Evolutionary conservation across 768 basidiomycete species (phyloP), one percentile per base, ranked within the genome.

Genomic region (Boletus edulis): DNA sequence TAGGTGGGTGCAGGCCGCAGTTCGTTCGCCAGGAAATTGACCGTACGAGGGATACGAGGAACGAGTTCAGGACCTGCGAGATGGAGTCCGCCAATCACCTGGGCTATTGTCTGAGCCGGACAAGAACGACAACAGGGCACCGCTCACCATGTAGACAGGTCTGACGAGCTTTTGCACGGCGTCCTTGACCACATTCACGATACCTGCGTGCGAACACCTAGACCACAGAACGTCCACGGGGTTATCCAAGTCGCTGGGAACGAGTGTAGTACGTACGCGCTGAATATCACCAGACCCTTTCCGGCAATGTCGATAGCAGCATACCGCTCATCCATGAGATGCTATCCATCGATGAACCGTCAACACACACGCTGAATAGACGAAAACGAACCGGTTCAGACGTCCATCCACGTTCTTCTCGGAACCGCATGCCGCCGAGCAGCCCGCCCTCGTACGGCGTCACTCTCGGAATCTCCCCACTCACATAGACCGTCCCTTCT

Each of bases 311-410:
- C 89, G 24, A 93, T 72, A 0, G 75, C 85, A 46, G 81, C 83
- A 64, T 92, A 94, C 24, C 92, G 77, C 65, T 94, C 92, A 60
- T 93, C 91, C 83, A 86, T 83, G 59, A 94, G 83, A 46, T 86
- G 77, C 88, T 92, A 54, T 4, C 9, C 1, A 22, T 18, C 42
- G 13, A 39, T 24, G 5, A n/a, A n/a, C n/a, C 22, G 32, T 35
- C 9, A 15, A 5, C 10, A 6, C 20, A 9, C 31, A 4, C 46
- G 10, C 20, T 13, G 13, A 14, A 10, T 24, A 37, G 27, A 47
- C n/a, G 22, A 37, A 35, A 24, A 52, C 55, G 49, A 44, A 85
- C 86, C 69, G 80, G 77, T 63, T 89, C 86, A 20, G 73, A 69
- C 34, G 76, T 69, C 87, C 87, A 80, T 29, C 62, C 65, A 52